These are phyloP conservation scores for Monosporascus sp. DNA, from an alignment of 2,329 filamentous ascomycete genomes.

Conservation along the genomic window DNA sequence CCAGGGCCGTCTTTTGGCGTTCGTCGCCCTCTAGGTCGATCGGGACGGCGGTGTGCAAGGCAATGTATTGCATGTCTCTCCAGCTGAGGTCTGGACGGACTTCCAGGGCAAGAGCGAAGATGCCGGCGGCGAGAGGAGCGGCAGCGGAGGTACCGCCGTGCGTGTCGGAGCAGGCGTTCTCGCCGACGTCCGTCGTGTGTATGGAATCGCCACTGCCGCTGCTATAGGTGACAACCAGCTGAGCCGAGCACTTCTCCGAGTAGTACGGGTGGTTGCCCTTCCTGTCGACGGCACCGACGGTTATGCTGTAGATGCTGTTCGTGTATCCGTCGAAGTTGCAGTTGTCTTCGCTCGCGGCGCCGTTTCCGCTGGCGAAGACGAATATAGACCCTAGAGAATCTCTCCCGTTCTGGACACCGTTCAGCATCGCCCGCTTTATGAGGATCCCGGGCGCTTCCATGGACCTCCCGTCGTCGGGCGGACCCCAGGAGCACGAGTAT, in stretches of 20 bases:
- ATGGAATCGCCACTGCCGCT: conserved; percentile 86
- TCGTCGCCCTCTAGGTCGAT: conserved; percentile 66
- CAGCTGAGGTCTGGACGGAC: conserved; percentile 82
- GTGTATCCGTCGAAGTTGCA: conserved; percentile 99
- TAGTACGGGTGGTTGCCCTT: conserved; percentile 90
- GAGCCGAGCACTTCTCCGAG: conserved; percentile 91
- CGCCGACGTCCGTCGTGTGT: conserved; percentile 92
- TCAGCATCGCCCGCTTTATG: conserved; percentile 85
- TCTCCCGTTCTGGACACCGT: conserved; percentile 84
- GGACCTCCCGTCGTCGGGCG: conserved; percentile 83
- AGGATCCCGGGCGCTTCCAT: conserved; percentile 93
- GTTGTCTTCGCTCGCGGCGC: conserved; percentile 81
- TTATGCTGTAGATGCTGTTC: conserved; percentile 98
- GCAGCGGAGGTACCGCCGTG: conserved; percentile 96
- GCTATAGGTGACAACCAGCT: conserved; percentile 93
- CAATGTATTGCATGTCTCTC: conserved; percentile 92
- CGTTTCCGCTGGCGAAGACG: conserved; percentile 95
- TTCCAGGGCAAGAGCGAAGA: conserved; percentile 82
- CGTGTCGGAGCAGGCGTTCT: conserved; percentile 68
- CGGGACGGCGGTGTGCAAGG: conserved; percentile 76
- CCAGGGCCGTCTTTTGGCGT: conserved; percentile 77
- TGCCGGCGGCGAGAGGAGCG: conserved; percentile 85
- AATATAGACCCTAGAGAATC: conserved; percentile 82
- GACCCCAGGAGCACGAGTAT: conserved; percentile 98
- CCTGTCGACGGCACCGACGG: conserved; percentile 86